phyloP scores from a whole-genome alignment of 345 rosid species.

The Eucalyptus tenuipes region DNA sequence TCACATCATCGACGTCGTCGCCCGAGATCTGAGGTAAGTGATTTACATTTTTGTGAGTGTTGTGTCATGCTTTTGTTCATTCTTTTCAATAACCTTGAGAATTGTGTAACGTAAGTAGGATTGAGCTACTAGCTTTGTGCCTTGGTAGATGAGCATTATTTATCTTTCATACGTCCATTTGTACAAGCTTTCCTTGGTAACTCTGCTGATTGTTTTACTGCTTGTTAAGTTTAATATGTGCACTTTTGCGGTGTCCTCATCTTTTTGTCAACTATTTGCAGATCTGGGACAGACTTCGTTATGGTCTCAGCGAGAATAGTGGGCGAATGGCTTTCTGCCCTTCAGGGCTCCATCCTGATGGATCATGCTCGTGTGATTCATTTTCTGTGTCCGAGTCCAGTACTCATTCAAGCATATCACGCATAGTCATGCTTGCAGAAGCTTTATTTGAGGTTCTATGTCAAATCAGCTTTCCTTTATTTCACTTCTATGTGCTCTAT shows the following conservation, averaged over 20 bases:
- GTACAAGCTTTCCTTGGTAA: background rate
- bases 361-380: conserved; percentile 55
- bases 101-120: background rate
- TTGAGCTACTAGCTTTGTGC: background rate
- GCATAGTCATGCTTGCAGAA: conserved; percentile 74
- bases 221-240: background rate
- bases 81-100: background rate
- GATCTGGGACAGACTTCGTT: conserved; percentile 58
- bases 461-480: background rate
- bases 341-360: conserved; percentile 51
- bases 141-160: background rate
- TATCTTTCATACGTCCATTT: background rate
- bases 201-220: background rate
- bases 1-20: conserved; percentile 32
- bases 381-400: conserved; percentile 21
- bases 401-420: conserved; percentile 50
- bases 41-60: background rate
- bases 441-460: conserved; percentile 65
- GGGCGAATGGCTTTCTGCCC: conserved; percentile 32
- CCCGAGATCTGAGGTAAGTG: conserved; percentile 53
- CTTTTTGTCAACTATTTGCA: conserved; percentile 2
- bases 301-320: conserved; percentile 29
- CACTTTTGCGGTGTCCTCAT: background rate
- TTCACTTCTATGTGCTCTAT: background rate
- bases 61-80: background rate